phyloP scores from a whole-genome alignment of 345 rosid genomes.

The Corymbia maculata region DNA sequence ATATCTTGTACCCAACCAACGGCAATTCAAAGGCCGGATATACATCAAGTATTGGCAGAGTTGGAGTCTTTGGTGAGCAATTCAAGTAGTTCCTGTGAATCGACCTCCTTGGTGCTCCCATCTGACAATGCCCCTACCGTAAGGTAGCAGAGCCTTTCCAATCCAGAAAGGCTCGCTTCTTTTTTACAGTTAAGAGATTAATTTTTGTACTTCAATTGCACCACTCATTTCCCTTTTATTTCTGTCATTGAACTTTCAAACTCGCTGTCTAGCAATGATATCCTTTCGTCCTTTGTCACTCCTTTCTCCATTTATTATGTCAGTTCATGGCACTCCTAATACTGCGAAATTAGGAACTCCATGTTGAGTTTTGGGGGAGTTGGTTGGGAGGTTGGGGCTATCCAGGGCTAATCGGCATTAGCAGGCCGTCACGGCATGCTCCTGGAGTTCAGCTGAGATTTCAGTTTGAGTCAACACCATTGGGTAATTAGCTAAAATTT shows the following conservation, averaged over 20 bases:
- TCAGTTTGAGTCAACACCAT: not conserved
- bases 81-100: fast-evolving
- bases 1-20: constrained; percentile 20
- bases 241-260: not conserved
- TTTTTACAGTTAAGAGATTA: not conserved
- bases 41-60: constrained; percentile 32
- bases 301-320: not conserved
- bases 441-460: not conserved
- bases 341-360: fast-evolving
- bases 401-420: not conserved
- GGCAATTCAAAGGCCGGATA: constrained; percentile 24
- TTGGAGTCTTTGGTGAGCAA: constrained; percentile 6
- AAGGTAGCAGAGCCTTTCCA: not conserved
- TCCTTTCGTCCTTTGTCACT: not conserved
- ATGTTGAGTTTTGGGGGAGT: fast-evolving
- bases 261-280: not conserved
- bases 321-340: not conserved
- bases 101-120: not conserved
- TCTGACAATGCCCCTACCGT: fast-evolving
- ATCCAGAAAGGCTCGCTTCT: fast-evolving
- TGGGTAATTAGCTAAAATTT: not conserved
- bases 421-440: not conserved
- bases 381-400: not conserved
- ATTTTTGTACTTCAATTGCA: not conserved
- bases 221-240: not conserved